Percentiles rank a stretch among this genome's conserved stretches.
Evolutionary conservation across 2,329 filamentous ascomycete species (phyloP).

Genomic region (Epichloe glyceriae): DNA sequence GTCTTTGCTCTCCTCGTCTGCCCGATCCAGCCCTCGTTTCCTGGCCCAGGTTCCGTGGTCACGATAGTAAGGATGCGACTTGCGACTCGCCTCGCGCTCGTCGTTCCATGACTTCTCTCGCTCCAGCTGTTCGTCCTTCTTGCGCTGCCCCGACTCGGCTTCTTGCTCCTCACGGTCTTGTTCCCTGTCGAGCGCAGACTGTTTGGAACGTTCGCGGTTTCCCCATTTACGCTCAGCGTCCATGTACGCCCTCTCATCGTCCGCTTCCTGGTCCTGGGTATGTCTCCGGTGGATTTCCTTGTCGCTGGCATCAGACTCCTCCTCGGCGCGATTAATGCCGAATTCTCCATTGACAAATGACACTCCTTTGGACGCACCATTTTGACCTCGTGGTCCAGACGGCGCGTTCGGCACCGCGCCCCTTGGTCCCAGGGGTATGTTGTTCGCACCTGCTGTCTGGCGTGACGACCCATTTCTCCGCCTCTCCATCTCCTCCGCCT

Average conservation of each 20-base stretch:
- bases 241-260: conserved; percentile 67
- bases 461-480: conserved; percentile 53
- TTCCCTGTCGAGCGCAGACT: conserved; percentile 76
- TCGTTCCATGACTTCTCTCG: conserved; percentile 69
- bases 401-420: conserved; percentile 56
- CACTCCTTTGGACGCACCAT: conserved; percentile 44
- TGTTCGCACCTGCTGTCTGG: conserved; percentile 53
- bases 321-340: conserved; percentile 57
- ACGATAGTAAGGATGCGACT: conserved; percentile 70
- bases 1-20: conserved; percentile 63
- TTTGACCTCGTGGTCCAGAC: conserved; percentile 51
- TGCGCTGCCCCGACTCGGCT: conserved; percentile 48
- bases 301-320: conserved; percentile 79
- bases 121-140: conserved; percentile 57
- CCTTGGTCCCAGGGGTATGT: conserved; percentile 23
- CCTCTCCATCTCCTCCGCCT: conserved; percentile 77
- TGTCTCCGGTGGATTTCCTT: conserved; percentile 68
- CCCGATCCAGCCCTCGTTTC: conserved; percentile 61
- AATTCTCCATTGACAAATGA: conserved; percentile 71
- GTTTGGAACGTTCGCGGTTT: conserved; percentile 73
- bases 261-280: conserved; percentile 55
- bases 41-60: conserved; percentile 78
- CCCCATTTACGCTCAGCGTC: conserved; percentile 86
- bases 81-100: conserved; percentile 62
- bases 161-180: conserved; percentile 69